Conservation (phyloP, 108 stramenopile genomes). For the Craspedostauros australis region DNA sequence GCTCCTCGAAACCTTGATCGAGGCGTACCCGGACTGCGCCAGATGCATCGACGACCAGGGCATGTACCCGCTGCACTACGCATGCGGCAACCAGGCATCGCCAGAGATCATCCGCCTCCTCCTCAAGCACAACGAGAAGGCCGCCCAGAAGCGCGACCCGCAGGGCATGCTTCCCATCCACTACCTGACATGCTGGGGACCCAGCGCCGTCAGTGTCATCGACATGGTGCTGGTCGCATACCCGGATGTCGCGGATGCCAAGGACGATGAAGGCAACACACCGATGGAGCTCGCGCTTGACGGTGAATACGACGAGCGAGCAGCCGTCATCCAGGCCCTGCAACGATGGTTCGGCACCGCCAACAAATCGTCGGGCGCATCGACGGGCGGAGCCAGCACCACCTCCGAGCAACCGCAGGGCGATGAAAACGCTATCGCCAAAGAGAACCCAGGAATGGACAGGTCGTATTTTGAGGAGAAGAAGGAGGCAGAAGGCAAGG, state of each 20-base stretch:
- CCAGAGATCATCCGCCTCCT: slow-evolving; percentile 62
- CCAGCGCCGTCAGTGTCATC: slow-evolving; percentile 41
- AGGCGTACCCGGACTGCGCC: slow-evolving; percentile 59
- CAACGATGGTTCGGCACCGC: slow-evolving; percentile 24
- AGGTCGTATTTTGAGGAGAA: too few species aligned
- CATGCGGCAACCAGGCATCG: slow-evolving; percentile 64
- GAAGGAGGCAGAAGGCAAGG: too few species aligned
- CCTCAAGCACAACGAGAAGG: slow-evolving; percentile 63
- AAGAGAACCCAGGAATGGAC: too few species aligned
- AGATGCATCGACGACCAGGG: slow-evolving; percentile 75
- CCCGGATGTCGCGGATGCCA: slow-evolving; percentile 39
- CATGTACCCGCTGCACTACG: slow-evolving; percentile 80
- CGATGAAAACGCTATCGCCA: too few species aligned
- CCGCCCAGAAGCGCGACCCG: slow-evolving; percentile 53
- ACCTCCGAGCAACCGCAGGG: too few species aligned
- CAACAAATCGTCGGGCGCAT: too few species aligned
- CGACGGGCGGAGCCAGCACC: too few species aligned
- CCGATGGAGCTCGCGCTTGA: slow-evolving; percentile 55
- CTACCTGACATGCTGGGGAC: slow-evolving; percentile 79
- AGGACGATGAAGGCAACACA: slow-evolving; percentile 70
- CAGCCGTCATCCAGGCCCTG: slow-evolving; percentile 36
- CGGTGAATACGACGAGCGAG: slow-evolving; percentile 46
- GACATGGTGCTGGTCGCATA: slow-evolving; percentile 76
- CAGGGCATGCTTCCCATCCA: slow-evolving; percentile 82
- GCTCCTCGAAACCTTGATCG: slow-evolving; percentile 50